These are phyloP conservation scores for Erodium maritimum DNA, from an alignment of 345 rosid genomes.

Conservation along the genomic window DNA sequence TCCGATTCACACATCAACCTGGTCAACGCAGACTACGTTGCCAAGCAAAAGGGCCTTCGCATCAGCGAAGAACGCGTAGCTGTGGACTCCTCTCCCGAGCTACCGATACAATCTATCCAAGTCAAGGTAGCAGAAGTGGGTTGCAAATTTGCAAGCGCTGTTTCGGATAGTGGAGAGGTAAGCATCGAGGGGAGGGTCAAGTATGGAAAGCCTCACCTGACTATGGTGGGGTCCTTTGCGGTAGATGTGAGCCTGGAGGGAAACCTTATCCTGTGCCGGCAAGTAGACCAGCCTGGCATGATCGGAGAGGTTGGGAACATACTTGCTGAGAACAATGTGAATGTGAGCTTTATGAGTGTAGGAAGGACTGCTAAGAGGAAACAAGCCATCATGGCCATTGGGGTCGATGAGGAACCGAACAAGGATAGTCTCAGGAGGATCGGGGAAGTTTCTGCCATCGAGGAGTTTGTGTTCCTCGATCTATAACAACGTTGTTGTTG, in stretches of 20 bases:
- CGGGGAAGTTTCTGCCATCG: slow-evolving; percentile 50
- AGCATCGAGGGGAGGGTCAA: slow-evolving; percentile 69
- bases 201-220: slow-evolving; percentile 51
- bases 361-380: slow-evolving; percentile 47
- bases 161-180: slow-evolving; percentile 47
- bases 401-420: slow-evolving; percentile 73
- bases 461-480: slow-evolving; percentile 71
- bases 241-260: slow-evolving; percentile 85
- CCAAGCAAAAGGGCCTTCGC: slow-evolving; percentile 67
- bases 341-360: slow-evolving; percentile 86
- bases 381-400: slow-evolving; percentile 77
- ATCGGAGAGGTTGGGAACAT: slow-evolving; percentile 70
- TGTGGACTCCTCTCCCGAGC: slow-evolving; percentile 42
- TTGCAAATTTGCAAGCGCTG: slow-evolving; percentile 56
- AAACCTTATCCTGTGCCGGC: slow-evolving; percentile 63
- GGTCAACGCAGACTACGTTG: slow-evolving; percentile 80
- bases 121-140: slow-evolving; percentile 46
- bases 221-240: slow-evolving; percentile 41
- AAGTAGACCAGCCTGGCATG: slow-evolving; percentile 81
- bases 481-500: slow-evolving; percentile 11
- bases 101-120: slow-evolving; percentile 54
- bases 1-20: slow-evolving; percentile 56
- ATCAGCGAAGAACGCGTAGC: slow-evolving; percentile 55
- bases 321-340: slow-evolving; percentile 54
- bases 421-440: slow-evolving; percentile 39